Conservation (phyloP, 164 flowering plant genomes). For the Chimonanthus salicifolius region DNA sequence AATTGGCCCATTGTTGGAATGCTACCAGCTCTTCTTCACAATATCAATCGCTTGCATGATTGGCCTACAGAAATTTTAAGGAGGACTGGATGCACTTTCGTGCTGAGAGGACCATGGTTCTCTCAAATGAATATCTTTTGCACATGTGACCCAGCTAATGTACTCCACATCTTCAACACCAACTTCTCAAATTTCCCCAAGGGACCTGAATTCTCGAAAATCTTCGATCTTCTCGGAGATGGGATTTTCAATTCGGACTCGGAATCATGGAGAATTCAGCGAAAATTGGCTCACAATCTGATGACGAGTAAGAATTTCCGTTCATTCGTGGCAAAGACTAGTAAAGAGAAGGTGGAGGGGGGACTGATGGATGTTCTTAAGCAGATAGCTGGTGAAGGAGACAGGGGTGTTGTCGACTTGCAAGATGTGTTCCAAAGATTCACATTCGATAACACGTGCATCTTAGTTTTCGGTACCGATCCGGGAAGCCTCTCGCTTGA, state of each 20-base stretch:
- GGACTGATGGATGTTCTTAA: conserved; percentile 12
- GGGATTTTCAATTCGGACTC: conserved; percentile 39
- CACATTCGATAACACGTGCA: conserved; percentile 21
- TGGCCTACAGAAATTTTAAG: conserved; percentile 3
- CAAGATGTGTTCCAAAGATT: conserved; percentile 28
- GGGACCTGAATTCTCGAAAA: conserved; percentile 26
- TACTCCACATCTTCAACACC: conserved; percentile 25
- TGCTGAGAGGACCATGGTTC: conserved; percentile 23
- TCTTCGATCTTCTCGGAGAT: conserved; percentile 42
- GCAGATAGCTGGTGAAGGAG: not conserved
- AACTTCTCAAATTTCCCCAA: conserved; percentile 34
- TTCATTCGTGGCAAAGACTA: not conserved
- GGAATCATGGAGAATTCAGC: conserved; percentile 11
- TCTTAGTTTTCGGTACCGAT: conserved; percentile 11
- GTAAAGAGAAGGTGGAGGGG: conserved; percentile 3
- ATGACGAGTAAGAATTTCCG: conserved; percentile 7
- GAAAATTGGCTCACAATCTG: conserved; percentile 11
- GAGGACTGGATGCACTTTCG: conserved; percentile 11
- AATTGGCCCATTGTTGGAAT: conserved; percentile 20
- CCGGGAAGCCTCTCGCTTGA: conserved; percentile 12
- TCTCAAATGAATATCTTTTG: conserved; percentile 15
- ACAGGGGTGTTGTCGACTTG: conserved; percentile 13
- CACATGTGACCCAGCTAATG: conserved; percentile 30
- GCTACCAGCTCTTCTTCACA: conserved; percentile 19
- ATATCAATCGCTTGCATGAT: conserved; percentile 11